Percentiles rank a stretch among this genome's conserved stretches.
phyloP scores from a whole-genome alignment of 371 early-diverging fungal genomes.

The Mortierella sp. region DNA sequence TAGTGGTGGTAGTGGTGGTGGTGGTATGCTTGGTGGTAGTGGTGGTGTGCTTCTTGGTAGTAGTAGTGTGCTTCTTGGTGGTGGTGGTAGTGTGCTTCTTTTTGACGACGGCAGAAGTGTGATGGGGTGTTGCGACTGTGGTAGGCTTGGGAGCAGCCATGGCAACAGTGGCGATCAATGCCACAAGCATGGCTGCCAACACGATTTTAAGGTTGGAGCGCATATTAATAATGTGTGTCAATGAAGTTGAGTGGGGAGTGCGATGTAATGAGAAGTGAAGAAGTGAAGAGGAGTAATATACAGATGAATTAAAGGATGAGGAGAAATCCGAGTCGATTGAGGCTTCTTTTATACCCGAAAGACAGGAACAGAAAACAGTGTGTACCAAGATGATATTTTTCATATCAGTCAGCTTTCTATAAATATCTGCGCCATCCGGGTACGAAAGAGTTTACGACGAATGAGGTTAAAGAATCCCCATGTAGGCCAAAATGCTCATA shows the following conservation, averaged over 20 bases:
- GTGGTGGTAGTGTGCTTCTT: slow-evolving; percentile 1
- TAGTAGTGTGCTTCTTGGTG: slow-evolving; percentile 1
- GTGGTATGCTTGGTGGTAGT: slow-evolving; percentile 4
- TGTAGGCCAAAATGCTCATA: not conserved
- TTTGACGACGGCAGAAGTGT: too few relatives aligned
- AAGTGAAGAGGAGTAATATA: not conserved
- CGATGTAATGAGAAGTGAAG: not conserved
- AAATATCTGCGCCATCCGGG: not conserved
- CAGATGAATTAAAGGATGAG: too few relatives aligned
- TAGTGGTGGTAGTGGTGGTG: slow-evolving; percentile 9
- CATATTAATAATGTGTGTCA: not conserved
- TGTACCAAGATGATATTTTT: not conserved
- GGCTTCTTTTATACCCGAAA: not conserved
- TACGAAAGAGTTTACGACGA: not conserved
- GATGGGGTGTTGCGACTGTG: too few relatives aligned
- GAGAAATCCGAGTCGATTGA: not conserved
- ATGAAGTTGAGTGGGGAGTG: not conserved
- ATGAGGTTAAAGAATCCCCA: not conserved
- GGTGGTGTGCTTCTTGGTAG: slow-evolving; percentile 5
- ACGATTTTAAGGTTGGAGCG: slow-evolving; percentile 5
- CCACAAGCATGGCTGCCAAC: slow-evolving; percentile 8
- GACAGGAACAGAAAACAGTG: not conserved
- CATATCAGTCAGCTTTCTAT: not conserved
- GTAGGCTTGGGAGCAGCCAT: slow-evolving; percentile 8
- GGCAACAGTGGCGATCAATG: slow-evolving; percentile 1